phyloP scores from a whole-genome alignment of 768 basidiomycete species.

The Paxillus ammoniavirescens region DNA sequence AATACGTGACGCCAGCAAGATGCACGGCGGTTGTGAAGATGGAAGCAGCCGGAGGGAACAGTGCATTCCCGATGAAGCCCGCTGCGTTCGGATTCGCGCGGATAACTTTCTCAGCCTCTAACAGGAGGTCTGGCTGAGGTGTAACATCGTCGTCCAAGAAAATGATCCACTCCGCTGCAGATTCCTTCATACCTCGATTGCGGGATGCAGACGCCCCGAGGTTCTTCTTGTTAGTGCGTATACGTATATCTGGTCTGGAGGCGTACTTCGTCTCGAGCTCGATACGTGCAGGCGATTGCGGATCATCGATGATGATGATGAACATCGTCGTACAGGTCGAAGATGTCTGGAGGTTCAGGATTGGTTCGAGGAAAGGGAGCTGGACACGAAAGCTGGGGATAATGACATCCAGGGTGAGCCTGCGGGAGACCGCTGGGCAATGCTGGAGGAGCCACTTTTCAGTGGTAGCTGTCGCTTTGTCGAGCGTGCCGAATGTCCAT shows the following conservation, averaged over 20 bases:
- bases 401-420: constrained; percentile 53
- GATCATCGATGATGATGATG: too few relatives aligned
- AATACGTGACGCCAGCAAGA: constrained; percentile 55
- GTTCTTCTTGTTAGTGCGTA: constrained; percentile 48
- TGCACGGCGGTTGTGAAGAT: constrained; percentile 55
- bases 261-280: constrained; percentile 39
- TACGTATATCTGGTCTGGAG: constrained; percentile 49
- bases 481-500: constrained; percentile 51
- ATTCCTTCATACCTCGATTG: constrained; percentile 9
- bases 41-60: constrained; percentile 8
- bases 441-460: constrained; percentile 36
- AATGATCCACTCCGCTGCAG: constrained; percentile 54
- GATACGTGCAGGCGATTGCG: constrained; percentile 15
- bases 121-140: constrained; percentile 41
- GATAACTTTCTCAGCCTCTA: constrained; percentile 47
- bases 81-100: constrained; percentile 45
- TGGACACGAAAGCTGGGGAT: not conserved
- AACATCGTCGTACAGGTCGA: too few relatives aligned
- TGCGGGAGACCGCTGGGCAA: constrained; percentile 25
- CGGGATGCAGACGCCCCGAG: constrained; percentile 38
- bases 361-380: too few relatives aligned
- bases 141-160: constrained; percentile 63
- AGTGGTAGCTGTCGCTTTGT: constrained; percentile 37
- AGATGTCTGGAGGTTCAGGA: too few relatives aligned
- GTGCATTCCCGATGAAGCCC: constrained; percentile 51